Evolutionary conservation across 2,329 filamentous ascomycete species (phyloP), one percentile per base, ranked within the genome.

Genomic region (Myriosclerotinia curreyana): DNA sequence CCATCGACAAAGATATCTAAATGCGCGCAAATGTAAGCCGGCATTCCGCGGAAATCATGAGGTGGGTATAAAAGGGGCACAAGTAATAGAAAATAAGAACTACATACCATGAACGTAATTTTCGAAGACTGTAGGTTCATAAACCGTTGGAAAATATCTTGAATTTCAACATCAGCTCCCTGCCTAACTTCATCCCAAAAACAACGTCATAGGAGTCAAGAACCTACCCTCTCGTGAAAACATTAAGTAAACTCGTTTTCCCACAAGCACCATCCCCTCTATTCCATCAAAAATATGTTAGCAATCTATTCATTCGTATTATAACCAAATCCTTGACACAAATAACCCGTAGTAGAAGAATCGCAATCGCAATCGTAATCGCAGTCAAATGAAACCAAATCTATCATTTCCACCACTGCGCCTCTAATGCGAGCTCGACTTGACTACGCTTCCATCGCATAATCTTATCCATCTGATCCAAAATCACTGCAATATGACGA

Each of bases 101-200:
- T 15, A 44, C 83, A 75, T 83, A 96, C 91, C 92, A 77, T 99
- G 94, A 68, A 99, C 94, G 78, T 98, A 99, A 79, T 99, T 99
- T 77, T 99, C 94, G 78, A 97, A 97, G 69, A 97, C 94, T 44
- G 94, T 99, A 62, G 95, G 95, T 79, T 98, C 93, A 80, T 98
- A 98, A 74, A 98, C 94, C 65, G 94, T 97, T 60, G 94, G 94
- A 77, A 99, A 99, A 78, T 97, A 96, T 69, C 91, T 94, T 51
- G 22, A 20, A 36, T 44, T 40, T 8, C 28, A 62, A 65, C n/a
- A 52, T 75, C 70, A 67, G 42, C 28, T 48, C 28, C n/a, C 12
- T 36, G 31, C 15, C 54, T 52, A 40, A 38, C 52, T 56, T 54
- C 55, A 65, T 28, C 7, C 31, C 34, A 12, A 17, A 28, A 3